These are phyloP conservation scores for Neovahlkampfia damariscottae DNA, from an alignment of 78 protist genomes.

Conservation along the genomic window DNA sequence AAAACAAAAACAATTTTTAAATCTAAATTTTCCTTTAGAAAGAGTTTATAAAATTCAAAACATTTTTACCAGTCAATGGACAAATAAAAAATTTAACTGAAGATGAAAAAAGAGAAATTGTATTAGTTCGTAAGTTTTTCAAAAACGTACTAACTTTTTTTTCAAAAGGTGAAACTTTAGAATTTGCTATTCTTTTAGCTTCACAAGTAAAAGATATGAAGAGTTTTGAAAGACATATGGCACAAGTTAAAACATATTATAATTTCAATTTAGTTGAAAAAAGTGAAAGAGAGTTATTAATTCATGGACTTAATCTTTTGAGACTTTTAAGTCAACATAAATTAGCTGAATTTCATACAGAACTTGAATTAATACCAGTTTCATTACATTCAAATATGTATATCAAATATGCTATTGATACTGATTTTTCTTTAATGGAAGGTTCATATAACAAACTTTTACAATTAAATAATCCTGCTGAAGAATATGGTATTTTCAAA, in stretches of 20 bases:
- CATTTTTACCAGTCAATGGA: too few relatives aligned
- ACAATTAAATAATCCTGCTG: background rate
- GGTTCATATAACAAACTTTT: constrained; percentile 37
- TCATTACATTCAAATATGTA: background rate
- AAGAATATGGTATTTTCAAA: background rate
- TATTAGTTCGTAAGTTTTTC: background rate
- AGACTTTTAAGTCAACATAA: constrained; percentile 41
- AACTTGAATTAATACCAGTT: constrained; percentile 31
- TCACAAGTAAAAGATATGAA: constrained; percentile 3
- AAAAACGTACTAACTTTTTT: background rate
- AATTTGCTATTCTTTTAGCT: background rate
- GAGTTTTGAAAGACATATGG: constrained; percentile 34
- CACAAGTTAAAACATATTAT: constrained; percentile 41
- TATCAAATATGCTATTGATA: constrained; percentile 16
- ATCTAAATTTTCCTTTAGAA: background rate
- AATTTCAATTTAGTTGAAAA: background rate
- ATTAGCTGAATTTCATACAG: constrained; percentile 51
- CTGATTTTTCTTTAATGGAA: constrained; percentile 58
- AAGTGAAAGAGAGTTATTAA: background rate
- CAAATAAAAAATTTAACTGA: too few relatives aligned
- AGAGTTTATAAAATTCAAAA: background rate
- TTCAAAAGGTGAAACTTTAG: constrained; percentile 7
- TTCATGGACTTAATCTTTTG: constrained; percentile 52
- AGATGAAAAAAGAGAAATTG: background rate
- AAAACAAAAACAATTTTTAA: background rate